These are phyloP conservation scores for Monosporascus sp. DNA, from an alignment of 2,329 filamentous ascomycete species.

Conservation along the genomic window DNA sequence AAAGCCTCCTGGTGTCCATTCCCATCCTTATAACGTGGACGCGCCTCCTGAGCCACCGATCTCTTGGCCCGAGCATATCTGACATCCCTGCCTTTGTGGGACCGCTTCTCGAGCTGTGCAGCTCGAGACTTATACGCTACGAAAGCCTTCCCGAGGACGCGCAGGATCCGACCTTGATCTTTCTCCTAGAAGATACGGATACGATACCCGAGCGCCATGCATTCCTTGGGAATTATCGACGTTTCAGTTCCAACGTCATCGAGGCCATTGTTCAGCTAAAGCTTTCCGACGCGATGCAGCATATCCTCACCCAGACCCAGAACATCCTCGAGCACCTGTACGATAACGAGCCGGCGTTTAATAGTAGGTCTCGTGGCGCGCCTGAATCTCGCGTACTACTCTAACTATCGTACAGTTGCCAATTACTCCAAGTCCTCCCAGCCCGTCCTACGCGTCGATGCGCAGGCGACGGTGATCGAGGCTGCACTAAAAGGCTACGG, in stretches of 20 bases:
- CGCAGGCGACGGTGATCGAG: conserved; percentile 85
- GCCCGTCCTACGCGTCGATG: conserved; percentile 75
- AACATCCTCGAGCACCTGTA: conserved; percentile 71
- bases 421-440: conserved; percentile 65
- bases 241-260: conserved; percentile 83
- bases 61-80: conserved; percentile 60
- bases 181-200: conserved; percentile 90
- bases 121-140: conserved; percentile 77
- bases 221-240: conserved; percentile 90
- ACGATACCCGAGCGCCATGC: conserved; percentile 90
- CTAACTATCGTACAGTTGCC: conserved; percentile 34
- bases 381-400: background rate
- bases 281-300: conserved; percentile 76
- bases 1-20: conserved; percentile 89
- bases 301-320: conserved; percentile 79
- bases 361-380: conserved; percentile 41
- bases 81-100: conserved; percentile 60
- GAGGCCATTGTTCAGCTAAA: conserved; percentile 80
- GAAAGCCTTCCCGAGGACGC: conserved; percentile 80
- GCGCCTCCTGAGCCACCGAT: conserved; percentile 66
- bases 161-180: conserved; percentile 71
- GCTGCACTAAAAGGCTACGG: conserved; percentile 83
- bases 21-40: conserved; percentile 89
- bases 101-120: conserved; percentile 76
- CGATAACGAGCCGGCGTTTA: conserved; percentile 61